Conservation (phyloP, 768 basidiomycete species). For the Boletus edulis region DNA sequence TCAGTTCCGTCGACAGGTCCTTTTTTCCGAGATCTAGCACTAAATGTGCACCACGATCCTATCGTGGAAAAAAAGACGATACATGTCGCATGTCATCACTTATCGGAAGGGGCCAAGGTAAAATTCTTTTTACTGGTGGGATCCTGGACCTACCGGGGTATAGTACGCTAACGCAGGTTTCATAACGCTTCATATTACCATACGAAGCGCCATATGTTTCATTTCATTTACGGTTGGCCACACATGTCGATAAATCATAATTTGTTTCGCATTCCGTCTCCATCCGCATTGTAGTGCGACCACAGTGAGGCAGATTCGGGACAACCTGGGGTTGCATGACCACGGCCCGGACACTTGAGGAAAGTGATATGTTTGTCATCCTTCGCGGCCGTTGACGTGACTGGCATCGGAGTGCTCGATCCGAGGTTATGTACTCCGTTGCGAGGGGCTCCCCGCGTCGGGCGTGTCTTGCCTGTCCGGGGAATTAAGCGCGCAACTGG, state of each 20-base stretch:
- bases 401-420: constrained; percentile 7
- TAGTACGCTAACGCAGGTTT: neutral
- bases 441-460: neutral
- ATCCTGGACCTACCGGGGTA: neutral
- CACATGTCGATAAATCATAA: constrained; percentile 14
- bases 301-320: constrained; percentile 9
- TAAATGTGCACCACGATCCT: constrained; percentile 1
- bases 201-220: neutral
- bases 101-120: neutral
- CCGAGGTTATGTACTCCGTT: constrained; percentile 2
- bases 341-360: neutral
- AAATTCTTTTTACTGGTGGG: constrained; percentile 2
- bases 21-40: constrained; percentile 5
- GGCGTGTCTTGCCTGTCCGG: constrained; percentile 17
- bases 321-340: neutral
- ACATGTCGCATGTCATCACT: neutral
- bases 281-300: constrained; percentile 9
- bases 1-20: constrained; percentile 6
- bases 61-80: constrained; percentile 8
- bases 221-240: constrained; percentile 4
- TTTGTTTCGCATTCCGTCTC: constrained; percentile 12
- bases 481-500: constrained; percentile 16
- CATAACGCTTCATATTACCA: neutral
- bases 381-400: constrained; percentile 6
- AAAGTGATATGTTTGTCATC: neutral